Conservation (phyloP, 2,329 filamentous ascomycete species). For the Phialophora verrucosa region DNA sequence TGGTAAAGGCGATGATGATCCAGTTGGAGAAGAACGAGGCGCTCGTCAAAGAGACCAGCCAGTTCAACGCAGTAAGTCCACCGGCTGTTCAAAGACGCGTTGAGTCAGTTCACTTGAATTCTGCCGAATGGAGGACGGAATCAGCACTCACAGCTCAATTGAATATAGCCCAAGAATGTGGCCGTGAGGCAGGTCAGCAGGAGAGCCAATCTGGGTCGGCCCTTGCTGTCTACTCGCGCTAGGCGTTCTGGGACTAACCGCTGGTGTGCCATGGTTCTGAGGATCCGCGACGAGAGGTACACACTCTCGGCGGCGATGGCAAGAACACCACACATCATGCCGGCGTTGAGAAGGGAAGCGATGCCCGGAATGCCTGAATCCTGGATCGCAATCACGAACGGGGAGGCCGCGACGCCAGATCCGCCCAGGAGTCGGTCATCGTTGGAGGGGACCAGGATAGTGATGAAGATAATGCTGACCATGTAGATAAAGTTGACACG, state of each 20-base stretch:
- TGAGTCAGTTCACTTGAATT: background rate
- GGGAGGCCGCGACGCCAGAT: constrained; percentile 42
- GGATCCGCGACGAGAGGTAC: constrained; percentile 44
- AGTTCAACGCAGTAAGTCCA: constrained; percentile 40
- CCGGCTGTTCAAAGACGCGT: constrained; percentile 17
- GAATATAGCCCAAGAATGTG: constrained; percentile 44
- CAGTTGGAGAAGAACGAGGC: constrained; percentile 46
- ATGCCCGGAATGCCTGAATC: constrained; percentile 42
- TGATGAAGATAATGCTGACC: constrained; percentile 42
- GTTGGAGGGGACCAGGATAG: constrained; percentile 38
- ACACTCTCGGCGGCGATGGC: constrained; percentile 45
- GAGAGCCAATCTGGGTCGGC: constrained; percentile 43
- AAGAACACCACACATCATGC: constrained; percentile 44
- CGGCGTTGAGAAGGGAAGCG: constrained; percentile 44
- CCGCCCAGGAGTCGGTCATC: constrained; percentile 41
- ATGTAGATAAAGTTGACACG: constrained; percentile 45
- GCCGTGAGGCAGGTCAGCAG: constrained; percentile 41
- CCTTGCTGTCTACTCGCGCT: constrained; percentile 42
- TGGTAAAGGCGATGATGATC: constrained; percentile 45
- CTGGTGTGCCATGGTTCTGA: constrained; percentile 43
- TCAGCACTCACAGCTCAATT: constrained; percentile 38
- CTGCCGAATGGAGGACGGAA: background rate
- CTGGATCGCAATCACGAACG: constrained; percentile 44
- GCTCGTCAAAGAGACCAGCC: constrained; percentile 43
- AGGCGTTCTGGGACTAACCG: constrained; percentile 41